A percentile compares a stretch with the other conserved stretches of the same genome.
Conservation (phyloP, 768 basidiomycete genomes). For the Leccinum subtestaceum region DNA sequence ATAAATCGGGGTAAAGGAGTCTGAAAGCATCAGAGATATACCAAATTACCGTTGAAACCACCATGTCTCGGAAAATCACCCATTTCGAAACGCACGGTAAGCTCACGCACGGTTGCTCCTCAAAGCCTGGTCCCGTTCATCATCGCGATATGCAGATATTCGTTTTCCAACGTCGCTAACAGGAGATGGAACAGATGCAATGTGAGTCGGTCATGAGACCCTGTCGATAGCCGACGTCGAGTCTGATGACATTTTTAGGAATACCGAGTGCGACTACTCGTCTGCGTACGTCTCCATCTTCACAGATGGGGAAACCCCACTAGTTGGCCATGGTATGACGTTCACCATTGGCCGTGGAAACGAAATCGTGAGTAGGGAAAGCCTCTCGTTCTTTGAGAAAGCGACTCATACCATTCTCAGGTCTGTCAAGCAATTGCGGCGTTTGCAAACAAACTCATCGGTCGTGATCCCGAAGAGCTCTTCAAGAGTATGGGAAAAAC, state of each 20-base stretch:
- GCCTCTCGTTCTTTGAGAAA: neutral
- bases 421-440: slow-evolving; percentile 80
- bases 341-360: slow-evolving; percentile 95
- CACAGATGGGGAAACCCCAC: slow-evolving; percentile 59
- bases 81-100: slow-evolving; percentile 57
- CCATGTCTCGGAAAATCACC: slow-evolving; percentile 45
- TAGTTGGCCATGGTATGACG: slow-evolving; percentile 91
- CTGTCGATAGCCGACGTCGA: neutral
- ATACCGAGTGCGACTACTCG: slow-evolving; percentile 94
- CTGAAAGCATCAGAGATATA: neutral
- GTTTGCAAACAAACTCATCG: slow-evolving; percentile 78
- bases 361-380: slow-evolving; percentile 64
- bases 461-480: slow-evolving; percentile 75
- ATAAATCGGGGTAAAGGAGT: neutral
- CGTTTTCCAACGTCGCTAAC: slow-evolving; percentile 90
- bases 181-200: slow-evolving; percentile 93
- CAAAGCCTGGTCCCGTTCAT: neutral
- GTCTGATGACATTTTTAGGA: slow-evolving; percentile 47
- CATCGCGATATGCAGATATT: slow-evolving; percentile 52
- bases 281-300: slow-evolving; percentile 84
- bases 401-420: slow-evolving; percentile 34
- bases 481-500: slow-evolving; percentile 90
- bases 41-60: neutral
- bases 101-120: slow-evolving; percentile 9
- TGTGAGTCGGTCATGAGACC: slow-evolving; percentile 44